A percentile compares a stretch with the other conserved stretches of the same genome.
Evolutionary conservation across 371 early-diverging fungal species (phyloP).

Genomic region (Catenaria anguillulae): DNA sequence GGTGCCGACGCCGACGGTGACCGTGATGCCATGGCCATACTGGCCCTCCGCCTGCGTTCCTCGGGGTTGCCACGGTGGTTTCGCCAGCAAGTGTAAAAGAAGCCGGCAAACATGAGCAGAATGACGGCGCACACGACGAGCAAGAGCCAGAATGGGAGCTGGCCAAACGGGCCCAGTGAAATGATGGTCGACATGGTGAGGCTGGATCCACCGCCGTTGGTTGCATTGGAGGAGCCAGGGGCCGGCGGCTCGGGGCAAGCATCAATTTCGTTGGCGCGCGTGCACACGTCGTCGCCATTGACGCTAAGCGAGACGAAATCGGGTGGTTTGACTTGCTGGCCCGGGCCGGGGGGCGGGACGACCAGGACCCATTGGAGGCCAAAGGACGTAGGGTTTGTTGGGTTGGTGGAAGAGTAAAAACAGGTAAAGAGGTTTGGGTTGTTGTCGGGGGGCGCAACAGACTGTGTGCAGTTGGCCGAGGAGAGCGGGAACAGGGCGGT

Average conservation of each 20-base stretch:
- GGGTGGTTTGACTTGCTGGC: neutral
- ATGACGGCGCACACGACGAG: neutral
- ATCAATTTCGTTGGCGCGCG: neutral
- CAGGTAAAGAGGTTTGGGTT: neutral
- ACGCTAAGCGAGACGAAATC: too few relatives aligned
- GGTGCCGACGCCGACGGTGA: too few relatives aligned
- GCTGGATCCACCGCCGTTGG: neutral
- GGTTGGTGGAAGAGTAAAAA: neutral
- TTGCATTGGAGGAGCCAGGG: neutral
- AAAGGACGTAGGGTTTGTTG: neutral
- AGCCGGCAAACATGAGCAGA: neutral
- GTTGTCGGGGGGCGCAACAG: neutral
- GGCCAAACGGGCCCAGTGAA: neutral
- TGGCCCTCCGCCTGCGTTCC: too few relatives aligned
- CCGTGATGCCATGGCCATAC: too few relatives aligned
- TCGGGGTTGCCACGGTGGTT: slow-evolving; percentile 5
- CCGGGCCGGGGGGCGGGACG: neutral
- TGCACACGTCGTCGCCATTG: neutral
- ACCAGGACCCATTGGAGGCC: neutral
- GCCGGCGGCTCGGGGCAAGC: neutral
- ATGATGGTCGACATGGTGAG: neutral
- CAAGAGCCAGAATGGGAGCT: neutral
- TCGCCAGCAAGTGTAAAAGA: neutral
- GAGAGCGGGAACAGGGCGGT: neutral
- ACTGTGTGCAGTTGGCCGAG: slow-evolving; percentile 1